These are phyloP conservation scores for Bretschneidera sinensis DNA, from an alignment of 345 rosid genomes.

Conservation along the genomic window DNA sequence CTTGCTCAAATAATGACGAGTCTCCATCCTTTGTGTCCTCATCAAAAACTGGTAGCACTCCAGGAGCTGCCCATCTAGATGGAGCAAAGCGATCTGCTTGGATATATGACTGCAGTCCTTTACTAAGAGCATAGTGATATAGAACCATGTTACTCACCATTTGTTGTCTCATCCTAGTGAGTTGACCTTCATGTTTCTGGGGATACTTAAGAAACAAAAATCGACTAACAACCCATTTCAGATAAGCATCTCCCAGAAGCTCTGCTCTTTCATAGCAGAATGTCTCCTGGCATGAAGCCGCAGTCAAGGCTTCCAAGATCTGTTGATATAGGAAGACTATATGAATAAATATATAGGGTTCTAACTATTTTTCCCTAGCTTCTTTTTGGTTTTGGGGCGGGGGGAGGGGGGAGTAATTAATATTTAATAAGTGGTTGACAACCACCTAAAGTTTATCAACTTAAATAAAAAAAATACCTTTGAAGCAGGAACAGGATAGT, in stretches of 20 bases:
- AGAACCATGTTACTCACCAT: constrained; percentile 98
- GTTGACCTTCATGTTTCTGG: constrained; percentile 97
- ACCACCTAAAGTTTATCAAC: neutral
- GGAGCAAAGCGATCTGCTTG: constrained; percentile 99
- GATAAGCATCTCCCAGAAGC: constrained; percentile 96
- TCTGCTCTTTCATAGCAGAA: constrained; percentile 99
- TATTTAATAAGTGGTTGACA: neutral
- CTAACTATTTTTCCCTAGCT: neutral
- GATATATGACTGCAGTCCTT: constrained; percentile 90
- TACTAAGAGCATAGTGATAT: constrained; percentile 70
- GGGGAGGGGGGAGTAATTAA: neutral
- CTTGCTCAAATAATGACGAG: constrained; percentile 60
- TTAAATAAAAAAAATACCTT: constrained; percentile 39
- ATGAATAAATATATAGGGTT: constrained; percentile 8
- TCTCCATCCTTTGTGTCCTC: constrained; percentile 92
- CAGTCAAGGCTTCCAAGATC: constrained; percentile 97
- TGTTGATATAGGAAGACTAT: constrained; percentile 20
- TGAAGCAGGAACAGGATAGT: constrained; percentile 64
- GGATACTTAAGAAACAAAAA: constrained; percentile 93
- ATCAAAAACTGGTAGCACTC: constrained; percentile 90
- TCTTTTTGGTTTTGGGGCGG: neutral
- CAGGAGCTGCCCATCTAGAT: constrained; percentile 99
- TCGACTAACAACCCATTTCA: constrained; percentile 97
- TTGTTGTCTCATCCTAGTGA: constrained; percentile 96
- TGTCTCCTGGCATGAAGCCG: constrained; percentile 98